A percentile compares a stretch with the other conserved stretches of the same genome.
Conservation (phyloP, 2,329 filamentous ascomycete species). For the Neopestalotiopsis sp. region DNA sequence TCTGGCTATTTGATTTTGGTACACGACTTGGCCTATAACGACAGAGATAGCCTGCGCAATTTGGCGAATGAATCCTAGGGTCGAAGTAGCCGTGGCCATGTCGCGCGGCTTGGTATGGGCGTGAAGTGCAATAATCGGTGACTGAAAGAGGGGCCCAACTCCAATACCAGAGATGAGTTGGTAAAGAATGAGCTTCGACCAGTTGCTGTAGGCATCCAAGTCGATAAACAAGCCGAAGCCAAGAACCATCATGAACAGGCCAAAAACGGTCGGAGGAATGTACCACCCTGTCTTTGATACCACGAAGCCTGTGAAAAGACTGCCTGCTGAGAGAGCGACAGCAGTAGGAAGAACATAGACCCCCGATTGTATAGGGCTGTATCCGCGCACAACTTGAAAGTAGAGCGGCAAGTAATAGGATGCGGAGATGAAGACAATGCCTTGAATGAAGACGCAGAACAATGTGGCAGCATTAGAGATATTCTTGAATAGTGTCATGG, state of each 20-base stretch:
- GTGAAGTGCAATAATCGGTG: constrained; percentile 46
- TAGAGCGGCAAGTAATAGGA: constrained; percentile 49
- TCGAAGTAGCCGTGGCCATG: constrained; percentile 55
- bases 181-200: constrained; percentile 28
- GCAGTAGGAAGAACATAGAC: constrained; percentile 36
- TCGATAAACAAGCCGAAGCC: constrained; percentile 38
- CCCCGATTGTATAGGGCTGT: constrained; percentile 37
- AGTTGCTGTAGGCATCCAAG: constrained; percentile 24
- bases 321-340: constrained; percentile 39
- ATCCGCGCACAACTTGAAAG: constrained; percentile 44
- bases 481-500: constrained; percentile 35
- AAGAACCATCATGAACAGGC: constrained; percentile 32
- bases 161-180: constrained; percentile 47
- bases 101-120: constrained; percentile 54
- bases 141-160: constrained; percentile 42
- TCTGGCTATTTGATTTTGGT: constrained; percentile 37
- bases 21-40: constrained; percentile 53
- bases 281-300: constrained; percentile 27
- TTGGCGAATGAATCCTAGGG: constrained; percentile 55
- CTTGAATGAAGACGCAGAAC: constrained; percentile 40
- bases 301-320: constrained; percentile 30
- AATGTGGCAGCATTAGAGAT: constrained; percentile 34
- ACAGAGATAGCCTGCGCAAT: constrained; percentile 53
- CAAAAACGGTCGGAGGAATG: constrained; percentile 36
- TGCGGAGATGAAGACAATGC: constrained; percentile 39